Conservation (phyloP, 1,284 basidiomycete genomes). For the Albatrellus sp. region DNA sequence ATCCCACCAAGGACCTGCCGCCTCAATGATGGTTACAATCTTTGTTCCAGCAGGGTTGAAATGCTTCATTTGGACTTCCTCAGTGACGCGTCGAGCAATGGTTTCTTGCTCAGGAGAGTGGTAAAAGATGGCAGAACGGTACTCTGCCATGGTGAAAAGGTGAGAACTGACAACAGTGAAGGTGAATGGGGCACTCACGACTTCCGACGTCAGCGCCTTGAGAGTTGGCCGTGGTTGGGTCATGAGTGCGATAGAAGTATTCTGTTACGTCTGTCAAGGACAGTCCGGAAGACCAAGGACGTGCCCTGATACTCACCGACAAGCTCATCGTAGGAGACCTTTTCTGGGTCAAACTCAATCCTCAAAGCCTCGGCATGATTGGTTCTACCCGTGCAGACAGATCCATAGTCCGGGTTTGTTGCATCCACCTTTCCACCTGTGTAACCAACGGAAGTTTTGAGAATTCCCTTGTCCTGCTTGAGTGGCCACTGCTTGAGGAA, state of each 20-base stretch:
- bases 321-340: slow-evolving; percentile 73
- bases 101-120: slow-evolving; percentile 65
- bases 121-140: slow-evolving; percentile 89
- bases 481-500: slow-evolving; percentile 74
- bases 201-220: slow-evolving; percentile 73
- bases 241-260: slow-evolving; percentile 92
- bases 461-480: slow-evolving; percentile 48
- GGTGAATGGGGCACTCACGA: slow-evolving; percentile 37
- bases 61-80: slow-evolving; percentile 78
- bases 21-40: slow-evolving; percentile 68
- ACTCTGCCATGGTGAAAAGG: slow-evolving; percentile 42
- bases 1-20: slow-evolving; percentile 65
- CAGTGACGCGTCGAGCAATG: slow-evolving; percentile 71
- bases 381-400: slow-evolving; percentile 76
- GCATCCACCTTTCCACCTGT: slow-evolving; percentile 60
- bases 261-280: slow-evolving; percentile 29
- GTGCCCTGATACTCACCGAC: slow-evolving; percentile 40
- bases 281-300: not conserved
- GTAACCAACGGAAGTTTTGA: slow-evolving; percentile 71
- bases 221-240: slow-evolving; percentile 74
- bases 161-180: slow-evolving; percentile 3
- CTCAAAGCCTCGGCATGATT: slow-evolving; percentile 85
- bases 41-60: slow-evolving; percentile 61
- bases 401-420: slow-evolving; percentile 51
- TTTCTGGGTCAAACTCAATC: slow-evolving; percentile 74